These are phyloP conservation scores for Ocimum tenuiflorum DNA, from an alignment of 257 asterid species.

Conservation along the genomic window DNA sequence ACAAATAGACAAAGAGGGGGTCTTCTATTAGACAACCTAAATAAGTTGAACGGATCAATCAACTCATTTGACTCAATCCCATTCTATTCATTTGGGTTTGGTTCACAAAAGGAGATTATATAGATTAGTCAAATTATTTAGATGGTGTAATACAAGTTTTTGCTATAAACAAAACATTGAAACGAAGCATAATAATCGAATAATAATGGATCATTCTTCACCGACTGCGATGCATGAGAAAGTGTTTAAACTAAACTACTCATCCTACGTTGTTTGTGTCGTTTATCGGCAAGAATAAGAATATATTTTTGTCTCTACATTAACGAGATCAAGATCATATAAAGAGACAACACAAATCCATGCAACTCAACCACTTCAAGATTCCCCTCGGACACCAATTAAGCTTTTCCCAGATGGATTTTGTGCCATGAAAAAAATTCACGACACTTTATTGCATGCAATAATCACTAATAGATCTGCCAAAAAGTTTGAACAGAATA, in stretches of 20 bases:
- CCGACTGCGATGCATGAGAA: neutral
- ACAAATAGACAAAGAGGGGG: too few species aligned
- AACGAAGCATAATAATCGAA: neutral
- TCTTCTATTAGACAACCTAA: too few species aligned
- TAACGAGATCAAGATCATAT: neutral
- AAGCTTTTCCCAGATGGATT: neutral
- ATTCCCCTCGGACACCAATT: neutral
- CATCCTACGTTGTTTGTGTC: neutral
- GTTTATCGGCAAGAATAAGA: neutral
- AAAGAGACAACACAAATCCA: neutral
- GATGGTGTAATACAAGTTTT: too few species aligned
- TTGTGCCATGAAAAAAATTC: neutral
- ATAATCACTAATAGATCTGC: neutral
- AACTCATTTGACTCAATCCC: too few species aligned
- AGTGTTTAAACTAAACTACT: neutral
- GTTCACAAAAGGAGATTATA: too few species aligned
- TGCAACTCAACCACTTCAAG: constrained; percentile 5
- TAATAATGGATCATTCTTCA: neutral
- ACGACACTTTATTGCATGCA: neutral
- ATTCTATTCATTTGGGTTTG: too few species aligned
- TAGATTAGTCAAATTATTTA: too few species aligned
- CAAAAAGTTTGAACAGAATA: neutral
- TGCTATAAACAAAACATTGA: neutral
- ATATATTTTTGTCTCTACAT: neutral
- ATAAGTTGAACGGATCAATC: too few species aligned